Conservation (phyloP, 805 yeast species). For the Yamadazyma philogaea region DNA sequence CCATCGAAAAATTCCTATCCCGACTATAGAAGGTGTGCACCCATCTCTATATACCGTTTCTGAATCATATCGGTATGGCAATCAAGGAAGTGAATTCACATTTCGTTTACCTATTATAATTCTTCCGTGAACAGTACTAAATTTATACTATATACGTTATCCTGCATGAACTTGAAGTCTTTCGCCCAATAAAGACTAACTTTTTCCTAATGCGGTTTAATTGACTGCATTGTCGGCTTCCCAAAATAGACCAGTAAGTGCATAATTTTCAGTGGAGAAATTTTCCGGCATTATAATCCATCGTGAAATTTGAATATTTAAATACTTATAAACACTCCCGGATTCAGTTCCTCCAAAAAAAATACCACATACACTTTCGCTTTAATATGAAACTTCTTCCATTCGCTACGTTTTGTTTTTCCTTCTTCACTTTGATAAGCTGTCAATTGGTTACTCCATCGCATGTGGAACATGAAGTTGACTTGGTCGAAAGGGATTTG, state of each 20-base stretch:
- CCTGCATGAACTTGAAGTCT: constrained; percentile 2
- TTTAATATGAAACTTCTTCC: constrained; percentile 15
- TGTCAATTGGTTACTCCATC: constrained; percentile 11
- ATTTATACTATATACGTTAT: background rate
- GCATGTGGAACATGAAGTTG: constrained; percentile 8
- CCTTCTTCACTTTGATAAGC: constrained; percentile 11
- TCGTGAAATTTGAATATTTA: background rate
- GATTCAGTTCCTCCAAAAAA: background rate
- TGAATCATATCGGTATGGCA: constrained; percentile 20
- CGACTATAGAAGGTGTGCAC: background rate
- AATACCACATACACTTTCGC: background rate
- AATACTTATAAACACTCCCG: background rate
- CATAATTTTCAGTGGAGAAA: constrained; percentile 2
- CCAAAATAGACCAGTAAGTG: background rate
- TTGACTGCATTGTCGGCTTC: background rate
- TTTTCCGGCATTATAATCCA: background rate
- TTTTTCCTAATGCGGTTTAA: constrained; percentile 4
- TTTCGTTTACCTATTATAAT: constrained; percentile 28
- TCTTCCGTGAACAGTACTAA: constrained; percentile 11
- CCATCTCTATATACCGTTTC: background rate
- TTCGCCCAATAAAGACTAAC: background rate
- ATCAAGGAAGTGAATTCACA: constrained; percentile 26
- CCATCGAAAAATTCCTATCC: background rate
- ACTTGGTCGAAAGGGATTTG: constrained; percentile 17
- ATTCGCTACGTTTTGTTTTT: constrained; percentile 14